A percentile compares a stretch with the other conserved stretches of the same genome.
phyloP scores from a whole-genome alignment of 1,284 basidiomycete species.

The Cryptococcus wingfieldii region DNA sequence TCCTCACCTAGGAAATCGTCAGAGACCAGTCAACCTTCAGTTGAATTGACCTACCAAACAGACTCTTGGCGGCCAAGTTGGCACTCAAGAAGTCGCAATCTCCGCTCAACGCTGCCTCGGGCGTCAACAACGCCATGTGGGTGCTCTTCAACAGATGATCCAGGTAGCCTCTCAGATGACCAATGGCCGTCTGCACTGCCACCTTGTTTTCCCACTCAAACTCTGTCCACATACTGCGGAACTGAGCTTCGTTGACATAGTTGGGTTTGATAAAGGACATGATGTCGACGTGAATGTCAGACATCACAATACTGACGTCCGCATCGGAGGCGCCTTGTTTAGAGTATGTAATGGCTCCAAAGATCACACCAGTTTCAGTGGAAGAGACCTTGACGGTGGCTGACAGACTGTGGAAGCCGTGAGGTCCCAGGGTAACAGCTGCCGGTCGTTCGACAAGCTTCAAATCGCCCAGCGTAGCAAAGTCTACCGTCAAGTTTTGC shows the following conservation, averaged over 20 bases:
- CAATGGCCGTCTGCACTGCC: constrained; percentile 78
- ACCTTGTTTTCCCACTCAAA: constrained; percentile 99
- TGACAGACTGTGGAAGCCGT: constrained; percentile 98
- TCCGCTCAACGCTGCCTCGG: constrained; percentile 82
- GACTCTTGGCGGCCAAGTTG: constrained; percentile 84
- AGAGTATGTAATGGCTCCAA: constrained; percentile 97
- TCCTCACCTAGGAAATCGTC: constrained; percentile 67
- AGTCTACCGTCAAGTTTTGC: constrained; percentile 95
- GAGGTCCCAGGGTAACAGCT: constrained; percentile 88
- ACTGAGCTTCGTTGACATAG: constrained; percentile 92
- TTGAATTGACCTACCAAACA: constrained; percentile 63
- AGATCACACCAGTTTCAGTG: constrained; percentile 94
- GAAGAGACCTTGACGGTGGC: constrained; percentile 97
- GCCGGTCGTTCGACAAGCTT: constrained; percentile 95
- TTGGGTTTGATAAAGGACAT: constrained; percentile 99
- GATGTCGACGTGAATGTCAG: constrained; percentile 92
- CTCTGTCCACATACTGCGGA: constrained; percentile 96
- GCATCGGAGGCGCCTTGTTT: constrained; percentile 80
- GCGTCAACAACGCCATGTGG: constrained; percentile 95
- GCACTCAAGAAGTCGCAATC: constrained; percentile 92
- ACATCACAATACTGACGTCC: constrained; percentile 75
- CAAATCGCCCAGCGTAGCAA: constrained; percentile 93
- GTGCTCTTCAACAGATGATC: constrained; percentile 86
- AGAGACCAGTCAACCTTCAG: background rate
- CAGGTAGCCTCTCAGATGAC: constrained; percentile 76